Percentiles rank a stretch among this genome's conserved stretches.
These are phyloP conservation scores for Ramalina intermedia DNA, from an alignment of 495 filamentous ascomycete genomes.

Conservation along the genomic window DNA sequence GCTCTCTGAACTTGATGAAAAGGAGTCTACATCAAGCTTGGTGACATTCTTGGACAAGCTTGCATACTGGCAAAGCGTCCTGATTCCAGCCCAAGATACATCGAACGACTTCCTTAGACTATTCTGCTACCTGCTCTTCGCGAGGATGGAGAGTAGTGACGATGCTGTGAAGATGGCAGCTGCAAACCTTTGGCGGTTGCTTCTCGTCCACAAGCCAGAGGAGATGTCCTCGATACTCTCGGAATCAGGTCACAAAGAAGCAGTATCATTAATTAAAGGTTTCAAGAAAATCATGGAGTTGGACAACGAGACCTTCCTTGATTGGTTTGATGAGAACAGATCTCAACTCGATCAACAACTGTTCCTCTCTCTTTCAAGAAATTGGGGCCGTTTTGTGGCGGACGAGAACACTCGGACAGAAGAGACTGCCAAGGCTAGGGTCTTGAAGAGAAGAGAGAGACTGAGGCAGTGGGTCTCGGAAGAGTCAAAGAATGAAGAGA, in stretches of 20 bases:
- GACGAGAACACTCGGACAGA: conserved; percentile 65
- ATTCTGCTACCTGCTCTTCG: conserved; percentile 82
- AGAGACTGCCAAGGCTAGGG: conserved; percentile 50
- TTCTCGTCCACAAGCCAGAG: conserved; percentile 85
- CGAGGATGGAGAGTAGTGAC: conserved; percentile 53
- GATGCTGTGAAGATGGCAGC: conserved; percentile 57
- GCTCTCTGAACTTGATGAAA: conserved; percentile 68
- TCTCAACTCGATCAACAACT: conserved; percentile 69
- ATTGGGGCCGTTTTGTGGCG: conserved; percentile 73
- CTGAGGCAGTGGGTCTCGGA: conserved; percentile 64
- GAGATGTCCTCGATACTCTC: conserved; percentile 62
- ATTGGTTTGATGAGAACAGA: conserved; percentile 78
- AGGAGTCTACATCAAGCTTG: conserved; percentile 40
- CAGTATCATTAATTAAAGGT: conserved; percentile 42
- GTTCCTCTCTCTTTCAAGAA: conserved; percentile 57
- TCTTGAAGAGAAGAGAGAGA: conserved; percentile 63
- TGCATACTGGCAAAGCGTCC: conserved; percentile 86
- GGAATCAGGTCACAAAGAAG: conserved; percentile 48
- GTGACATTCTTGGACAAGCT: conserved; percentile 64
- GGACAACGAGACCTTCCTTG: conserved; percentile 72
- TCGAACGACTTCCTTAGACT: conserved; percentile 67
- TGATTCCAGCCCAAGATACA: conserved; percentile 58
- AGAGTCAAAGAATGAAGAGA: conserved; percentile 50
- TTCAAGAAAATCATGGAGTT: conserved; percentile 76
- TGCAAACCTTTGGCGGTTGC: conserved; percentile 73